Base-by-base conservation (phyloP, 108 stramenopile species). In the Epithemia pelagica region DNA sequence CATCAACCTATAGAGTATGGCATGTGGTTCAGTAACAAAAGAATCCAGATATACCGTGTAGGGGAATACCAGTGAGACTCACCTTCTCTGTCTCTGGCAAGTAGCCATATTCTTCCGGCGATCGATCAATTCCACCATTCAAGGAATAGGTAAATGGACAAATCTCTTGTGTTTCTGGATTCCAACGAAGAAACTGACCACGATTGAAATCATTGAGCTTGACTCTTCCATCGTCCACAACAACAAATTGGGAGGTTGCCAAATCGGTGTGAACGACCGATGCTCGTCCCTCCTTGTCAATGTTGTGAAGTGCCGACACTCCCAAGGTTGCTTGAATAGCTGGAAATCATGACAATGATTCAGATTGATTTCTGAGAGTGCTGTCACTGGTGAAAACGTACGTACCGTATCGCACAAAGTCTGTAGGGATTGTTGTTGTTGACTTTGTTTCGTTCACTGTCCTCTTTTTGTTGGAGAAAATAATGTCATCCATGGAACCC, bases 181-280 rank as follows among this genome's bases (percentile, higher is more conserved):
- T 57, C 1, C 77, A 78, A 30, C 83, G 68, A 30, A 92, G 32
- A 65, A 92, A 85, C 8, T 88, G 81, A 74, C 91, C 89, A 5
- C 91, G 78, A 74, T 92, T 92, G 70, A 92, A 92, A 72, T 92
- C 91, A 65, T 89, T 92, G 46, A 92, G 32, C 56, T 85, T 86
- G 28, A 92, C 71, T 20, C 51, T 66, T 0, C 72, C 72, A 7
- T 72, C 70, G 2, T 28, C 46, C 37, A 75, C 78, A 0, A 92
- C 70, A 65, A 92, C 61, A 63, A 87, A 89, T 70, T 92, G 91
- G 51, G 84, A 86, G 1, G 84, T 64, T 52, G 80, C 82, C 5
- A 89, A 58, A 73, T 92, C 91, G 18, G 86, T 86, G 73, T 92
- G 91, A 19, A 89, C 68, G 28, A 86, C 77, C 62, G 62, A 74